Base-by-base conservation (phyloP, 2,329 filamentous ascomycete species). In the Simplicillium sp. region DNA sequence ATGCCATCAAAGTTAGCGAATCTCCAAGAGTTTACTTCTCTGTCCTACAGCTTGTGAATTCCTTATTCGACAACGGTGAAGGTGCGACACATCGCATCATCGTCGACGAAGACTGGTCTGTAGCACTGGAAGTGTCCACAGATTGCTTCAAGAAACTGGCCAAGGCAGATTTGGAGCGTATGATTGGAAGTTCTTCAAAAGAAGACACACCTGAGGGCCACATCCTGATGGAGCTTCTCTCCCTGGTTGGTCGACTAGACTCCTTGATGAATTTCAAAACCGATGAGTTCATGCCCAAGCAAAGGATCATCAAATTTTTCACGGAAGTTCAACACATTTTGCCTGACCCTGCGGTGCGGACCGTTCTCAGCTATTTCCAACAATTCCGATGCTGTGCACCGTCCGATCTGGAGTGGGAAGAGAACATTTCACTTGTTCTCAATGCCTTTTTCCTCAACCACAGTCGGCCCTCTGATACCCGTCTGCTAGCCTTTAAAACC, bases 301-400 rank as follows among this genome's bases (percentile, higher is more conserved):
- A 81, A 45, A 73, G 75, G 14, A 77, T 84, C 39, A 74, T 87
- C 57, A 64, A 70, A 15, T 82, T 87, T 50, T 79, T 88, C 46
- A 68, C 76, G 25, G 66, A 70, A 17, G 70, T 85, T 13, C 74
- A 81, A 41, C 62, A 66, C 13, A 69, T 77, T 29, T 67, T 87
- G 8, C 78, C 79, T 6, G 79, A 87, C 52, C 72, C 74, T 4
- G 75, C 77, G 8, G 80, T 75, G 2, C 72, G 71, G 36, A 65
- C 82, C 11, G 72, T 87, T 17, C 70, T 87, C 34, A 72, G 77
- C 35, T 78, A 85, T 54, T 84, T 82, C 47, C 71, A 73, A 41
- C 76, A 84, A 40, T 82, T 83, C 47, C 70, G 81, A 36, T 80
- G 77, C 50, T 84, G 84, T 50, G 82, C 81, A 35, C 84, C 84